A percentile compares a stretch with the other conserved stretches of the same genome.
These are phyloP conservation scores for Plasmodium relictum DNA, from an alignment of 169 alveolate genomes.

Conservation along the genomic window DNA sequence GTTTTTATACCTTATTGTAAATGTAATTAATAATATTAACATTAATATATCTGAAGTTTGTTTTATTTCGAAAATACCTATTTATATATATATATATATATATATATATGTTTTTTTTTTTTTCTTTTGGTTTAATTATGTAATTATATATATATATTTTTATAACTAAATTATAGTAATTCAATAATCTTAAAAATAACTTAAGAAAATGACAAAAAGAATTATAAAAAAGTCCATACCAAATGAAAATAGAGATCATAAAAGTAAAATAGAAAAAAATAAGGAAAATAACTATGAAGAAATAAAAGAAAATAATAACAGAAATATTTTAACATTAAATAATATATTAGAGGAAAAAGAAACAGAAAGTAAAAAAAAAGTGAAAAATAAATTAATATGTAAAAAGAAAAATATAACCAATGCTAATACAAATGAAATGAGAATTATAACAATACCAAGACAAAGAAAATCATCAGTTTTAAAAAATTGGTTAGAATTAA, in stretches of 20 bases:
- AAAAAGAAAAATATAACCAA: conserved; percentile 21
- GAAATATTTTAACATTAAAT: conserved; percentile 52
- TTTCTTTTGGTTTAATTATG: neutral
- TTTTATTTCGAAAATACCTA: neutral
- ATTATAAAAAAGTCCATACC: neutral
- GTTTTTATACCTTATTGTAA: too few relatives aligned
- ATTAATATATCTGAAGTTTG: too few relatives aligned
- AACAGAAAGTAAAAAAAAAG: conserved; percentile 25
- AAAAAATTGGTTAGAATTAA: conserved; percentile 75
- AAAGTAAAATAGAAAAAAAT: neutral
- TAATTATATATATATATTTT: neutral
- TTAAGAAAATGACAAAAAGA: conserved; percentile 31
- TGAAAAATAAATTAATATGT: conserved; percentile 48
- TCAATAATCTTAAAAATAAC: neutral
- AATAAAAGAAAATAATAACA: neutral
- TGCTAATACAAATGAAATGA: conserved; percentile 74
- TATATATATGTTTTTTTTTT: neutral
- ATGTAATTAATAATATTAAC: neutral
- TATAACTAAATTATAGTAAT: neutral
- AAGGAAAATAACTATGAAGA: neutral
- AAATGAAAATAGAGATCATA: neutral
- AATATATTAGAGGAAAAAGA: conserved; percentile 45
- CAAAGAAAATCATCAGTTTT: conserved; percentile 79
- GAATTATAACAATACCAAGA: conserved; percentile 82
- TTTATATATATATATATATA: neutral